A percentile compares a stretch with the other conserved stretches of the same genome.
Conservation (phyloP, 2,329 filamentous ascomycete species). For the Pestalotiopsis sp. region DNA sequence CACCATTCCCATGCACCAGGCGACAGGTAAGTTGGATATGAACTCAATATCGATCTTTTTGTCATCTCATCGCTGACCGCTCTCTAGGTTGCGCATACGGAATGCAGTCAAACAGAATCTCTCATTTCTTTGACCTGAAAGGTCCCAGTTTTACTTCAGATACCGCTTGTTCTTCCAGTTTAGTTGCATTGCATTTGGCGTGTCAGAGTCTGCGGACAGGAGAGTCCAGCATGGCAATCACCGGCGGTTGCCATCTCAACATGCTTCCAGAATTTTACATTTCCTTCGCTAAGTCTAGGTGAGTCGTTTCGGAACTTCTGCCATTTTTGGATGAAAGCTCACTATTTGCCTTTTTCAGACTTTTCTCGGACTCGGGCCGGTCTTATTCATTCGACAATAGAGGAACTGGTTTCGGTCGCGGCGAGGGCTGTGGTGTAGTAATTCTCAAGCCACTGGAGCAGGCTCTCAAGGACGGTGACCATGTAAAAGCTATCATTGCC, state of each 20-base stretch:
- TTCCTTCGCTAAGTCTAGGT: slow-evolving; percentile 47
- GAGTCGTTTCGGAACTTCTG: slow-evolving; percentile 26
- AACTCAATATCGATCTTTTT: not conserved
- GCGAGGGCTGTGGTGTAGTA: slow-evolving; percentile 59
- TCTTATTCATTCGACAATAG: slow-evolving; percentile 54
- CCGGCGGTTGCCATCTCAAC: slow-evolving; percentile 50
- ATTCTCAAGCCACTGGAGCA: slow-evolving; percentile 59
- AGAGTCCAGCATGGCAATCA: slow-evolving; percentile 48
- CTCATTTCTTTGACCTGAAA: slow-evolving; percentile 57
- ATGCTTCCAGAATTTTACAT: slow-evolving; percentile 50
- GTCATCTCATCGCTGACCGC: not conserved
- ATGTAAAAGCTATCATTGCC: slow-evolving; percentile 53
- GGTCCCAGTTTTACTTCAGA: slow-evolving; percentile 56
- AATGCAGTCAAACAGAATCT: slow-evolving; percentile 57
- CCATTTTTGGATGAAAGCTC: slow-evolving; percentile 6
- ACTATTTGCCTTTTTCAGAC: slow-evolving; percentile 27
- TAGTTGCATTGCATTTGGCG: slow-evolving; percentile 52
- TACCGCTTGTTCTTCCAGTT: slow-evolving; percentile 54
- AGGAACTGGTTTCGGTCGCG: slow-evolving; percentile 62
- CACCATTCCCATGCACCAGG: slow-evolving; percentile 54
- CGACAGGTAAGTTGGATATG: slow-evolving; percentile 42
- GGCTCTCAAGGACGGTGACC: slow-evolving; percentile 57
- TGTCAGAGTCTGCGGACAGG: slow-evolving; percentile 50
- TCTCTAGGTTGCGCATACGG: slow-evolving; percentile 47
- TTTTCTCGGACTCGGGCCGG: slow-evolving; percentile 54